phyloP scores from a whole-genome alignment of 495 filamentous ascomycete genomes.

The Neurospora sp. region DNA sequence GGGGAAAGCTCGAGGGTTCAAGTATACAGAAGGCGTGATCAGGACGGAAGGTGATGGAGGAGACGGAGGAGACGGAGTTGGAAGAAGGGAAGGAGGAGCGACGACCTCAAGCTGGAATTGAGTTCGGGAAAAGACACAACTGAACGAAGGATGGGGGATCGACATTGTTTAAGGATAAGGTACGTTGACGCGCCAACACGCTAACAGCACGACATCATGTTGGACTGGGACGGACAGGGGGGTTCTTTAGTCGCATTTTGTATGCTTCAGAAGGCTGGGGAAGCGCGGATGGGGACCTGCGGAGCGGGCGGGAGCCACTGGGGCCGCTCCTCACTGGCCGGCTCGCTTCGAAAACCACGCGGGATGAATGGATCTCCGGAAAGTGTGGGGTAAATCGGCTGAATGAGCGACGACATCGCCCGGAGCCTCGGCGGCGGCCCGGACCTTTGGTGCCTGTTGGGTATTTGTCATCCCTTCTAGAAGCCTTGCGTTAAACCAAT shows the following conservation, averaged over 20 bases:
- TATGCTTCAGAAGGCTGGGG: not conserved
- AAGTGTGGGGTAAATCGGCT: constrained; percentile 3
- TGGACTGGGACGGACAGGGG: not conserved
- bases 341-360: not conserved
- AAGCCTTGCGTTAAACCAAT: not conserved
- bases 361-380: constrained; percentile 4
- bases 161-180: not conserved
- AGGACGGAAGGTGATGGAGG: not conserved
- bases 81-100: not conserved
- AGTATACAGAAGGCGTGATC: not conserved
- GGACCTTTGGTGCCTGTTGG: not conserved
- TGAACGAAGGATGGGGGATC: not conserved
- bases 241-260: not conserved
- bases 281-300: not conserved
- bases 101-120: not conserved
- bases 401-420: not conserved
- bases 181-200: not conserved
- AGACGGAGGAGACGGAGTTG: not conserved
- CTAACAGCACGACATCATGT: not conserved
- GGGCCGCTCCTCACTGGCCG: not conserved
- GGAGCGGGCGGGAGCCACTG: not conserved
- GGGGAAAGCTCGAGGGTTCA: not conserved
- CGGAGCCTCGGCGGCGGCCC: not conserved
- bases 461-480: not conserved
- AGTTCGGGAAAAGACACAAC: not conserved